Base-by-base conservation (phyloP, 2,329 filamentous ascomycete species). In the Colletotrichum tropicicola region DNA sequence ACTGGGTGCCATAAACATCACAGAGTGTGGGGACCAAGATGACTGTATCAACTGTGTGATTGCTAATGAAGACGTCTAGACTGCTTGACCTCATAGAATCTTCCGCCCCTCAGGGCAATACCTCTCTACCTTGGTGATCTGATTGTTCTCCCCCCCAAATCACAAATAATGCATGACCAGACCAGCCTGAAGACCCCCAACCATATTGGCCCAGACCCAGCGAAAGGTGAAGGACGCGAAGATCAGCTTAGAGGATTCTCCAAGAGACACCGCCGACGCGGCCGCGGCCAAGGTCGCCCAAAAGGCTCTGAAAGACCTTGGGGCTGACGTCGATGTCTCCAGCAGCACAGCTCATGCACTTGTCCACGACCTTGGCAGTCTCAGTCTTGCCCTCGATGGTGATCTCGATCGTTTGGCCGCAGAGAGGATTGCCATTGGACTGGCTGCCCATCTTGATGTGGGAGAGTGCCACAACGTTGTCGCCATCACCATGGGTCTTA, bases 351-450 rank as follows among this genome's bases (percentile, higher is more conserved):
- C 59, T 51, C 51, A 60, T 67, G 55, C 66, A 67, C 47, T 67
- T 68, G 47, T 68, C 66, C 2, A 47, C 37, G 3, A 68, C 53
- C 2, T 25, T 65, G 17, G 49, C 64, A 5, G 41, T 15, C 32
- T 23, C 52, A 13, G 45, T 23, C 10, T 41, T 45, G 28, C 65
- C 66, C 5, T 49, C 43, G 5, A 32, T 32, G 12, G 15, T 13
- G 28, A 65, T 59, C 7, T 13, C 25, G 15, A 65, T 52, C 1
- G 7, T 45, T 3, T 55, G 52, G 28, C 44, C 45, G 17, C 66
- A 68, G 10, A 65, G 51, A 2, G 64, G 41, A n/a, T 68, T 67
- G 45, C 52, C 17, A 47, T 68, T 68, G 25, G 64, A 65, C 17
- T 43, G 47, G 7, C 44, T 12, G 12, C 58, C 66, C 66, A 68